A percentile compares a stretch with the other conserved stretches of the same genome.
phyloP scores from a whole-genome alignment of 192 early-diverging fungal species.

The Chytriomyces sp. region DNA sequence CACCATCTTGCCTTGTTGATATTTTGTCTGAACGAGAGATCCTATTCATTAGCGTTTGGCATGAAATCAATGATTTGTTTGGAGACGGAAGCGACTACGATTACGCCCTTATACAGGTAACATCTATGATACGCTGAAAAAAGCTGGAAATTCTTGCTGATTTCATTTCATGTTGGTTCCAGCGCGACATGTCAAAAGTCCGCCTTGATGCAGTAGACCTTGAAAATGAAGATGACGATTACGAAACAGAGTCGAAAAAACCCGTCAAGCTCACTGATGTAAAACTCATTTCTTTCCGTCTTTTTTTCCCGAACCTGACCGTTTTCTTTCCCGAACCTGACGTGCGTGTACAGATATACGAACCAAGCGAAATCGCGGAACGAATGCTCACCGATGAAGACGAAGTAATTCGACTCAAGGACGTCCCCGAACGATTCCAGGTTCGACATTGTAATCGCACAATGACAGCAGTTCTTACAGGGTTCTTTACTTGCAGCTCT shows the following conservation, averaged over 20 bases:
- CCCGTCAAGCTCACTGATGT: conserved; percentile 54
- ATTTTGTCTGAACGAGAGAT: neutral
- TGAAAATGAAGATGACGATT: conserved; percentile 60
- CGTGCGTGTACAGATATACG: conserved; percentile 54
- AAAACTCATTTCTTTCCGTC: conserved; percentile 47
- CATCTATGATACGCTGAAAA: conserved; percentile 6
- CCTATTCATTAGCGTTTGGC: conserved; percentile 56
- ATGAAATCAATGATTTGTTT: conserved; percentile 88
- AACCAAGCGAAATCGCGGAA: conserved; percentile 85
- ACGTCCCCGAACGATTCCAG: conserved; percentile 94
- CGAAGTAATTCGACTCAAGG: conserved; percentile 82
- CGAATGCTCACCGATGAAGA: conserved; percentile 92
- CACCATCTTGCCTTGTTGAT: neutral
- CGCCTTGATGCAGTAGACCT: conserved; percentile 23
- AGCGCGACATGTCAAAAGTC: too few species aligned
- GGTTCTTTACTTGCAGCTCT: conserved; percentile 22
- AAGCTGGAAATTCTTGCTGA: conserved; percentile 39
- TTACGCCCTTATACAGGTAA: conserved; percentile 62
- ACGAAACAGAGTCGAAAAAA: conserved; percentile 47
- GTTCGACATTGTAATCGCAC: conserved; percentile 38
- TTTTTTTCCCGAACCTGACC: conserved; percentile 24
- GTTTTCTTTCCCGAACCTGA: conserved; percentile 7
- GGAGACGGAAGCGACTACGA: conserved; percentile 91
- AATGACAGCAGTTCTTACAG: neutral
- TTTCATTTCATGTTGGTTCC: neutral